Percentiles rank a stretch among this genome's conserved stretches.
Conservation (phyloP, 1,284 basidiomycete genomes). For the Sporisorium sorghi region DNA sequence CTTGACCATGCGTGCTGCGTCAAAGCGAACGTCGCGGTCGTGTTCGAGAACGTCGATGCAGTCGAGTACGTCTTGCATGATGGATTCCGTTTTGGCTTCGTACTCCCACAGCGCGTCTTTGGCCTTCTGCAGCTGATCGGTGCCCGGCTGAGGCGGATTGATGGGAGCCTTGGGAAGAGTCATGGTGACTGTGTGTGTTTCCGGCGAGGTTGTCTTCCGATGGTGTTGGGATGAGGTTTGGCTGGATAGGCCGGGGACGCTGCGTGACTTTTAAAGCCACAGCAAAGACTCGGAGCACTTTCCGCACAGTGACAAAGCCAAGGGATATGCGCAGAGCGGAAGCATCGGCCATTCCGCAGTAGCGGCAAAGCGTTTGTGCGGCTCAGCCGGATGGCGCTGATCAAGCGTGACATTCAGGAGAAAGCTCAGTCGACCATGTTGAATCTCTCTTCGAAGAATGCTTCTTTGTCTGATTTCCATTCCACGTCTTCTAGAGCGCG, state of each 20-base stretch:
- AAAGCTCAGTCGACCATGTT: neutral
- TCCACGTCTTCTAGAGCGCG: neutral
- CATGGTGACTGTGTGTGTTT: neutral
- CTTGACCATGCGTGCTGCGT: slow-evolving; percentile 9
- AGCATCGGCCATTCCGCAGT: too few species aligned
- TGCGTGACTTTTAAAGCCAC: too few species aligned
- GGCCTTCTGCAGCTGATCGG: slow-evolving; percentile 7
- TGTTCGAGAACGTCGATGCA: slow-evolving; percentile 16
- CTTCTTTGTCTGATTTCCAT: too few species aligned
- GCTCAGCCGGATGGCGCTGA: neutral
- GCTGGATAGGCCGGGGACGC: too few species aligned
- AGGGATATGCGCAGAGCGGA: too few species aligned
- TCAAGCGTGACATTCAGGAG: neutral
- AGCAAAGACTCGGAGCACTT: too few species aligned
- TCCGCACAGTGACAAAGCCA: too few species aligned
- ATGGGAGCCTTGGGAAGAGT: too few species aligned
- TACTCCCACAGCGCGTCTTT: slow-evolving; percentile 21
- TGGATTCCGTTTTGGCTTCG: slow-evolving; percentile 13
- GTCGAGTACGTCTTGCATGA: slow-evolving; percentile 25
- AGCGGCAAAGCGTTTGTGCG: too few species aligned
- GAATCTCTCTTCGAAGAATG: too few species aligned
- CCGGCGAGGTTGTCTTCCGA: too few species aligned
- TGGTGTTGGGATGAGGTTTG: too few species aligned
- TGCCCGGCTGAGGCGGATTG: neutral
- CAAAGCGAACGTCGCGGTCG: slow-evolving; percentile 5